phyloP scores from a whole-genome alignment of 2,329 filamentous ascomycete species.

The Didymella exigua region DNA sequence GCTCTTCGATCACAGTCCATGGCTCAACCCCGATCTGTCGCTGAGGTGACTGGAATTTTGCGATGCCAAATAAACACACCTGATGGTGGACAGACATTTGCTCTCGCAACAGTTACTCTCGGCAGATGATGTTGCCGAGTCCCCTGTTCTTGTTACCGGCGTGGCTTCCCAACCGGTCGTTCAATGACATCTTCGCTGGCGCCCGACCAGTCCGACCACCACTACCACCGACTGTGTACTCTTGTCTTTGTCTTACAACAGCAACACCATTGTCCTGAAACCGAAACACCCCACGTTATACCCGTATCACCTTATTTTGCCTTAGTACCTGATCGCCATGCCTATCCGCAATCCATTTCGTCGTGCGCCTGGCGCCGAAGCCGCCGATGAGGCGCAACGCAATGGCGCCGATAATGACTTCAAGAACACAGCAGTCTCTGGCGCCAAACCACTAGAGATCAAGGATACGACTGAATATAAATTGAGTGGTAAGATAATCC shows the following conservation, averaged over 20 bases:
- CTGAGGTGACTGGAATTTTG: neutral
- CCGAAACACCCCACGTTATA: constrained; percentile 23
- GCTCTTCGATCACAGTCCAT: neutral
- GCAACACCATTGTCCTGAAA: constrained; percentile 24
- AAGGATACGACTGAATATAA: constrained; percentile 58
- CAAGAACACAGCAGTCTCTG: constrained; percentile 42
- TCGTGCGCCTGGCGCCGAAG: constrained; percentile 43
- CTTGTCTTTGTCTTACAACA: no score
- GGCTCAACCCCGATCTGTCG: constrained; percentile 1
- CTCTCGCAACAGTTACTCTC: neutral
- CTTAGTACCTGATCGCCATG: constrained; percentile 35
- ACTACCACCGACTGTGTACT: constrained; percentile 10
- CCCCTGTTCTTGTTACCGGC: constrained; percentile 6
- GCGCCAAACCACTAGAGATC: constrained; percentile 51
- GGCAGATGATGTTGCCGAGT: constrained; percentile 16
- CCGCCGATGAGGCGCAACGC: constrained; percentile 41
- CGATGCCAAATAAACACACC: constrained; percentile 1
- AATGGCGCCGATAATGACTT: constrained; percentile 41
- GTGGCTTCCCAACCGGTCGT: constrained; percentile 12
- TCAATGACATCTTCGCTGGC: constrained; percentile 14
- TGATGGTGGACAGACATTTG: constrained; percentile 1
- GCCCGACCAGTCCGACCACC: constrained; percentile 14
- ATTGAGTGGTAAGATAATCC: constrained; percentile 54
- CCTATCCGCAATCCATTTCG: constrained; percentile 52
- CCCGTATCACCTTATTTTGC: constrained; percentile 24